A percentile compares a stretch with the other conserved stretches of the same genome.
Conservation (phyloP, 148 eudicot species). For the Rhododendron molle region DNA sequence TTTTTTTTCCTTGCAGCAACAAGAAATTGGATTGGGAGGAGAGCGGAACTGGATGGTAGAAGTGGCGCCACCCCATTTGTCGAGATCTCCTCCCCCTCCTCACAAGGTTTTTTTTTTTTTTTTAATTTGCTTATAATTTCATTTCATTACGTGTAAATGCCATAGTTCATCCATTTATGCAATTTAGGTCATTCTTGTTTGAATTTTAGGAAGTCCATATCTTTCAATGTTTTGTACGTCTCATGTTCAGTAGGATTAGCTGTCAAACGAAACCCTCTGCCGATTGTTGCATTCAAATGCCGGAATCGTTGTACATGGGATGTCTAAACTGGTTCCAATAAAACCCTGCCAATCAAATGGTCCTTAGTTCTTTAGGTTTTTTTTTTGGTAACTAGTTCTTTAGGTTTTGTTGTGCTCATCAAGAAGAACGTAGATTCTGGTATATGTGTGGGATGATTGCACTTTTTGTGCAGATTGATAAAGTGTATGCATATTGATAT, state of each 20-base stretch:
- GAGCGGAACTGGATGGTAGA: constrained; percentile 44
- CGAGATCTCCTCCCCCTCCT: constrained; percentile 42
- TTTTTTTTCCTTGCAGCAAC: constrained; percentile 41
- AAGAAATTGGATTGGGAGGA: constrained; percentile 51
- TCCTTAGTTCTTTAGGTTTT: not conserved
- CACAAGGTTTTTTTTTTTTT: constrained; percentile 52
- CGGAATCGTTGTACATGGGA: not conserved
- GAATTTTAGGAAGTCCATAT: not conserved
- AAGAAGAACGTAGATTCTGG: not conserved
- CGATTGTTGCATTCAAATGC: not conserved
- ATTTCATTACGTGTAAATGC: not conserved
- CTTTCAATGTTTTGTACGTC: not conserved
- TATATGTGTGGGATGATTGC: not conserved
- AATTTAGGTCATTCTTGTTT: not conserved
- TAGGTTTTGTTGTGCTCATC: not conserved
- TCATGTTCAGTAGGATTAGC: not conserved
- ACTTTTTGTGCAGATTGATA: not conserved
- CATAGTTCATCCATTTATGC: not conserved
- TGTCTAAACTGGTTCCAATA: not conserved
- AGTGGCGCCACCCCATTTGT: constrained; percentile 50
- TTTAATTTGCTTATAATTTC: not conserved
- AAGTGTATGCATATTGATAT: constrained; percentile 11
- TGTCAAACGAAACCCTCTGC: not conserved
- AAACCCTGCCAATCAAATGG: not conserved
- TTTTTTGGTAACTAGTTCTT: no score